A percentile compares a stretch with the other conserved stretches of the same genome.
These are phyloP conservation scores for Amanita pallidorosea DNA, from an alignment of 768 basidiomycete genomes.

Conservation along the genomic window DNA sequence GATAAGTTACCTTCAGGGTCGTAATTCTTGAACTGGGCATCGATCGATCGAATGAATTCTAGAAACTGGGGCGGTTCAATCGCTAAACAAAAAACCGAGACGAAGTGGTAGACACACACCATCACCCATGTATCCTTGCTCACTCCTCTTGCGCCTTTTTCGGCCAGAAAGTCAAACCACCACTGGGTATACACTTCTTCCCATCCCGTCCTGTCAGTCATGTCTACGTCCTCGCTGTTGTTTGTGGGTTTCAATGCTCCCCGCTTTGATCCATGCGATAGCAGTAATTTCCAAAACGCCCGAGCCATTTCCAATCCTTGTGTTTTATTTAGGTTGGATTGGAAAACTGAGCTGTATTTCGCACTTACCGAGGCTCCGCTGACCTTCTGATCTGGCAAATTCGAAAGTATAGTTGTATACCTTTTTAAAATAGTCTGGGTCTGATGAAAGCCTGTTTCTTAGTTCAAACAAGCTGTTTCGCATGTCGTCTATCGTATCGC, in stretches of 20 bases:
- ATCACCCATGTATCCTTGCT: conserved; percentile 88
- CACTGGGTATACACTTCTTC: conserved; percentile 45
- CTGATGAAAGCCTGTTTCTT: conserved; percentile 47
- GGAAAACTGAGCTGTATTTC: conserved; percentile 3
- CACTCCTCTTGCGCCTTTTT: conserved; percentile 61
- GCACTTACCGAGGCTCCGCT: conserved; percentile 64
- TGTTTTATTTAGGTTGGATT: no score
- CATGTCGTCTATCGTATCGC: conserved; percentile 58
- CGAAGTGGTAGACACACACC: conserved; percentile 32
- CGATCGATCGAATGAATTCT: conserved; percentile 68
- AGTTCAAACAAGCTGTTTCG: conserved; percentile 41
- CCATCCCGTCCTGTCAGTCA: conserved; percentile 49
- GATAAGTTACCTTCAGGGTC: conserved; percentile 56
- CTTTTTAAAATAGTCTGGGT: conserved; percentile 59
- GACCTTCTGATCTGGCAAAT: conserved; percentile 66
- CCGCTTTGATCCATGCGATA: conserved; percentile 60
- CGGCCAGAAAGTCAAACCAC: conserved; percentile 73
- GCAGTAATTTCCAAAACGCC: conserved; percentile 69
- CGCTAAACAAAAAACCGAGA: neutral
- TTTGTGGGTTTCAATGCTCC: conserved; percentile 41
- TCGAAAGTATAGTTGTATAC: conserved; percentile 79
- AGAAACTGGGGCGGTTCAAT: conserved; percentile 43
- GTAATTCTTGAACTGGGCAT: conserved; percentile 61
- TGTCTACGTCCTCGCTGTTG: conserved; percentile 32
- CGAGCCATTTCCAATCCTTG: conserved; percentile 46